Evolutionary conservation across 1,284 basidiomycete genomes (phyloP).

Genomic region (Puccinia hordei): DNA sequence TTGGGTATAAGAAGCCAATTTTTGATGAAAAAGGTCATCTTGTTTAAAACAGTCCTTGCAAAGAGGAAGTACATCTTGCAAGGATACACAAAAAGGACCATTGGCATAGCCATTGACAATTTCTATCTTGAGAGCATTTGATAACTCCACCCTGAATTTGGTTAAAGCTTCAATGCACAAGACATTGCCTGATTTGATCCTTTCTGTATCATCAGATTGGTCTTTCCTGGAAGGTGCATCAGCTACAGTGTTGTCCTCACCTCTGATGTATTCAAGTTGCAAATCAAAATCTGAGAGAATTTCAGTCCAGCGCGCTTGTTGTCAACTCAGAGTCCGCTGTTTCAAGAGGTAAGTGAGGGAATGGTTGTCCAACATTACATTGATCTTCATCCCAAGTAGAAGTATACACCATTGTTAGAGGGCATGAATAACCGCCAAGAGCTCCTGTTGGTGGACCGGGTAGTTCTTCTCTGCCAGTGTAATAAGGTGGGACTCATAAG

Average conservation of each 20-base stretch:
- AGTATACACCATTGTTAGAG: background rate
- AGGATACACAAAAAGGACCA: too few relatives aligned
- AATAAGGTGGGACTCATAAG: conserved; percentile 7
- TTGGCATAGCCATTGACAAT: too few relatives aligned
- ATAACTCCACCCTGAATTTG: too few relatives aligned
- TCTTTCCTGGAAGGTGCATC: background rate
- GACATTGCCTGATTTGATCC: too few relatives aligned
- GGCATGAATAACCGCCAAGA: conserved; percentile 9
- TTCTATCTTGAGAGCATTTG: too few relatives aligned
- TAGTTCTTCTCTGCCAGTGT: conserved; percentile 9
- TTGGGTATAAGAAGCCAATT: too few relatives aligned
- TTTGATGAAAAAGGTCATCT: too few relatives aligned
- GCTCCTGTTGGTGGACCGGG: conserved; percentile 9
- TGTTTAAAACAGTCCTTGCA: too few relatives aligned
- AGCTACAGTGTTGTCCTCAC: background rate
- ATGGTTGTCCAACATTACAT: background rate
- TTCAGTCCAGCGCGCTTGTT: background rate
- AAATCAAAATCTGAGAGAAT: background rate
- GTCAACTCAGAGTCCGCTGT: background rate
- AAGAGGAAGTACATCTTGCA: too few relatives aligned
- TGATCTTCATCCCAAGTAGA: background rate
- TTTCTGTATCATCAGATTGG: background rate
- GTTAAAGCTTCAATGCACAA: too few relatives aligned
- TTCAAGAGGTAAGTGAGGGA: background rate
- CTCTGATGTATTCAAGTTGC: background rate